Conservation (phyloP, 495 filamentous ascomycete genomes). For the Pyronema omphalodes region DNA sequence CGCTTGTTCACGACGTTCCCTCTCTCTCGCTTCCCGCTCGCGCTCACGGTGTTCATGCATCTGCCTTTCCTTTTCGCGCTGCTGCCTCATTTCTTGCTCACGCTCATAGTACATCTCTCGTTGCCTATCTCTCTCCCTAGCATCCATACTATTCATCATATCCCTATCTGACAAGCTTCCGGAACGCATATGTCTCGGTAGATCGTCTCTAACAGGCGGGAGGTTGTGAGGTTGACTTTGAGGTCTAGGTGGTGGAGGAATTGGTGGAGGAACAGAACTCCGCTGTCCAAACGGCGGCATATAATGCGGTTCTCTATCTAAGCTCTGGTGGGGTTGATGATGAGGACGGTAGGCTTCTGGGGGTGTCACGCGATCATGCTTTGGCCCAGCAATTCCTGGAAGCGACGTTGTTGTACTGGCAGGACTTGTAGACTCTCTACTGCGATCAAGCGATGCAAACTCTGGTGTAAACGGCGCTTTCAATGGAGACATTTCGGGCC, state of each 20-base stretch:
- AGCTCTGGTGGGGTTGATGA: slow-evolving; percentile 27
- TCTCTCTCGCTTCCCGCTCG: not conserved
- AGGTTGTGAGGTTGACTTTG: slow-evolving; percentile 17
- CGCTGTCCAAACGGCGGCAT: not conserved
- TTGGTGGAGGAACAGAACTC: slow-evolving; percentile 26
- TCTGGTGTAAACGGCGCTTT: slow-evolving; percentile 62
- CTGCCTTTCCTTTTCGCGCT: slow-evolving; percentile 13
- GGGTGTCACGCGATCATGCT: slow-evolving; percentile 28
- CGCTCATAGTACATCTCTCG: not conserved
- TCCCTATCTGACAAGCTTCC: slow-evolving; percentile 6
- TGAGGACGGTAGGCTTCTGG: slow-evolving; percentile 38
- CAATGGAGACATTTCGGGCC: slow-evolving; percentile 41
- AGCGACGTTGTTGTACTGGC: slow-evolving; percentile 25
- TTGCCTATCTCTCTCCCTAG: slow-evolving; percentile 1
- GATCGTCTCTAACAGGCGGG: slow-evolving; percentile 7
- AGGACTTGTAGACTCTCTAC: slow-evolving; percentile 29
- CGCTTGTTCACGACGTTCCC: not conserved
- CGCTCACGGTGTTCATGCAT: slow-evolving; percentile 1
- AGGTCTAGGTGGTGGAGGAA: slow-evolving; percentile 12
- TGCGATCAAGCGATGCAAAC: slow-evolving; percentile 30
- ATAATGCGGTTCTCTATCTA: slow-evolving; percentile 13
- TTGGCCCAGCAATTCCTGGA: slow-evolving; percentile 11
- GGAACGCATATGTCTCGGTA: slow-evolving; percentile 5
- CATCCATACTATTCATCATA: slow-evolving; percentile 6
- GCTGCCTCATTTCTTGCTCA: slow-evolving; percentile 10